Conservation (phyloP, 352 stramenopile genomes). For the Globisporangium orthogonon region DNA sequence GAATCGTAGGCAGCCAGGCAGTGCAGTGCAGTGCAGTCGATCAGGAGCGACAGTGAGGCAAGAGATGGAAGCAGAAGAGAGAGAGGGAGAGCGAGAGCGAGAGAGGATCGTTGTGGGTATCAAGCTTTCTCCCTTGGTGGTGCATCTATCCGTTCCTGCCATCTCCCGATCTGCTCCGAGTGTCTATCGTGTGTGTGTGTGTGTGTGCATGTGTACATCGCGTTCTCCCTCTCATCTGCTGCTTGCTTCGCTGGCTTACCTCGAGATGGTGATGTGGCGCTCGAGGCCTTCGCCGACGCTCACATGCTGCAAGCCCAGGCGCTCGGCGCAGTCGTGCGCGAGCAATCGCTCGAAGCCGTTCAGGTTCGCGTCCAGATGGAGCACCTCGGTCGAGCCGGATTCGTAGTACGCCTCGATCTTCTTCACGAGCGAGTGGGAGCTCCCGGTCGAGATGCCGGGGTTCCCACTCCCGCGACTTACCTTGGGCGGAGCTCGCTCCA, state of each 20-base stretch:
- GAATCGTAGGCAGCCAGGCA: background rate
- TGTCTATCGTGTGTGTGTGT: background rate
- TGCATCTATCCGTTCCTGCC: background rate
- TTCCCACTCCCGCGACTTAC: slow-evolving; percentile 12
- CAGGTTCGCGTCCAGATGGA: slow-evolving; percentile 70
- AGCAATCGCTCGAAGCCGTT: slow-evolving; percentile 81
- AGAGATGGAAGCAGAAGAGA: background rate
- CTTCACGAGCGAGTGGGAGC: slow-evolving; percentile 77
- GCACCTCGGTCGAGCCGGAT: slow-evolving; percentile 29
- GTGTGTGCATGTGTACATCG: background rate
- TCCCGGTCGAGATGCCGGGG: slow-evolving; percentile 49
- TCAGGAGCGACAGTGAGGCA: background rate
- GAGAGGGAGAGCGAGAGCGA: background rate
- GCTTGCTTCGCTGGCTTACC: background rate
- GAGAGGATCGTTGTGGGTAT: background rate
- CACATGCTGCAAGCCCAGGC: slow-evolving; percentile 63
- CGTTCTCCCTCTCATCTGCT: background rate
- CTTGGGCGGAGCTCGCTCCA: slow-evolving; percentile 1
- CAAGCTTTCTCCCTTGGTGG: background rate
- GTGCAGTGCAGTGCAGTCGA: background rate
- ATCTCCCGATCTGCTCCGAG: background rate
- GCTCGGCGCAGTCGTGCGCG: slow-evolving; percentile 77
- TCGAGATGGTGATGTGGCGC: slow-evolving; percentile 70
- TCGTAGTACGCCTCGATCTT: slow-evolving; percentile 69
- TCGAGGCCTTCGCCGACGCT: slow-evolving; percentile 66